Evolutionary conservation across 2,329 filamentous ascomycete species (phyloP).

Genomic region (Anthostomella pinea): DNA sequence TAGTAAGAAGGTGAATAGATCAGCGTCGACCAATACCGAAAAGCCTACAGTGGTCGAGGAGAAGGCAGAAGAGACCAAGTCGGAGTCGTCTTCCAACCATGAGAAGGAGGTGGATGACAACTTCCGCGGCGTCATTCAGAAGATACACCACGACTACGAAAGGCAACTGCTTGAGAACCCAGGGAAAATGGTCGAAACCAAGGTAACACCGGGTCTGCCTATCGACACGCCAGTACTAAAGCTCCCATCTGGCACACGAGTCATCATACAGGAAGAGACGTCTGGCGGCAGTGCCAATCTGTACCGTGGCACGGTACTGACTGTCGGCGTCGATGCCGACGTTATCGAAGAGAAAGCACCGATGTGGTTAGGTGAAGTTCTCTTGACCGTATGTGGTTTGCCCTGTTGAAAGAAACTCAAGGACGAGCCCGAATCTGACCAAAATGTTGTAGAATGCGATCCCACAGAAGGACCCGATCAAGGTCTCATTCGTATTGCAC

Average conservation of each 20-base stretch:
- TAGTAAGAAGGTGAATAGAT: conserved; percentile 78
- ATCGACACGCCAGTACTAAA: conserved; percentile 76
- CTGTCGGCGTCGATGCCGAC: conserved; percentile 73
- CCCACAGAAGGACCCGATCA: conserved; percentile 85
- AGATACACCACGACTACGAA: conserved; percentile 70
- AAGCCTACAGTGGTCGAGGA: conserved; percentile 75
- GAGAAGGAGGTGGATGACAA: conserved; percentile 75
- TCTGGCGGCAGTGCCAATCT: conserved; percentile 74
- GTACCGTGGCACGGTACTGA: conserved; percentile 83
- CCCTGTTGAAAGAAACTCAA: background rate
- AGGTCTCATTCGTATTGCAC: conserved; percentile 90
- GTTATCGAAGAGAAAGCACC: conserved; percentile 82
- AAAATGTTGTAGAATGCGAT: conserved; percentile 62
- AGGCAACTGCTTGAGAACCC: conserved; percentile 58
- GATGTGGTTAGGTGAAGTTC: conserved; percentile 86
- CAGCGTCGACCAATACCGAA: conserved; percentile 62
- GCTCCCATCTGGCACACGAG: conserved; percentile 63
- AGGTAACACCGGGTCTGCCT: conserved; percentile 65
- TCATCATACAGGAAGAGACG: conserved; percentile 69
- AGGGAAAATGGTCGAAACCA: conserved; percentile 54
- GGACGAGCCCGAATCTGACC: conserved; percentile 1
- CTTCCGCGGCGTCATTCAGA: conserved; percentile 69
- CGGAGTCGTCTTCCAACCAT: conserved; percentile 60
- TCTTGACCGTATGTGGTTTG: conserved; percentile 58
- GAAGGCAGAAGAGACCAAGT: conserved; percentile 63